These are phyloP conservation scores for Excoecaria cochinchinensis DNA, from an alignment of 345 rosid genomes.

Conservation along the genomic window DNA sequence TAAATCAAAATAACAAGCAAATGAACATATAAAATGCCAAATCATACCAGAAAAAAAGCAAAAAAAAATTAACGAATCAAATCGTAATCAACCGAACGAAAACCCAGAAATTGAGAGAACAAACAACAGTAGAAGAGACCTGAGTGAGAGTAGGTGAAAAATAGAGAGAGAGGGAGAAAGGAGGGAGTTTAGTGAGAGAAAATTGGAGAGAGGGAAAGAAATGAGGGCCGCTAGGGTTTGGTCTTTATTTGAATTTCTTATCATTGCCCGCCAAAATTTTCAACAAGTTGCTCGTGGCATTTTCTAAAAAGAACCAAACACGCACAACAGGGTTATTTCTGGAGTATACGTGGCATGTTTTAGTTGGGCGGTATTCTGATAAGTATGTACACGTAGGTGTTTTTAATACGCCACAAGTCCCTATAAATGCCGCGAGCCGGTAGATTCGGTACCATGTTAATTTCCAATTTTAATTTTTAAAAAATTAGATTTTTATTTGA, in stretches of 20 bases:
- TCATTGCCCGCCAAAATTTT: slow-evolving; percentile 74
- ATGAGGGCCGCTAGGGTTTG: slow-evolving; percentile 57
- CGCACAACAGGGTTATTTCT: slow-evolving; percentile 12
- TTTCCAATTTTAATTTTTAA: background rate
- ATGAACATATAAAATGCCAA: background rate
- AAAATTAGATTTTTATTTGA: background rate
- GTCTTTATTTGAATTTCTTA: slow-evolving; percentile 42
- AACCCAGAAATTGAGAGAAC: slow-evolving; percentile 22
- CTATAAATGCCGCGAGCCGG: background rate
- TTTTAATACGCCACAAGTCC: background rate
- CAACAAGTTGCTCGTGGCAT: background rate
- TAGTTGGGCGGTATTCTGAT: slow-evolving; percentile 13
- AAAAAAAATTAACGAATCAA: background rate
- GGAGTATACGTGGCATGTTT: slow-evolving; percentile 36
- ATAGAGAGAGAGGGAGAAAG: slow-evolving; percentile 8
- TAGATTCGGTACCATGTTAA: background rate
- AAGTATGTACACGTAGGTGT: background rate
- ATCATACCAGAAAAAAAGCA: background rate
- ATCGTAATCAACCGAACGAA: background rate
- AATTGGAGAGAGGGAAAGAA: slow-evolving; percentile 16
- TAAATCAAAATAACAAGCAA: background rate
- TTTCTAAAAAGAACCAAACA: slow-evolving; percentile 15
- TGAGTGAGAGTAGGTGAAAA: background rate
- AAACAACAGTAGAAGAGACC: slow-evolving; percentile 19
- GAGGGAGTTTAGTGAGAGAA: slow-evolving; percentile 4